phyloP scores from a whole-genome alignment of 371 early-diverging fungal genomes.

The Zopfochytrium polystomum region DNA sequence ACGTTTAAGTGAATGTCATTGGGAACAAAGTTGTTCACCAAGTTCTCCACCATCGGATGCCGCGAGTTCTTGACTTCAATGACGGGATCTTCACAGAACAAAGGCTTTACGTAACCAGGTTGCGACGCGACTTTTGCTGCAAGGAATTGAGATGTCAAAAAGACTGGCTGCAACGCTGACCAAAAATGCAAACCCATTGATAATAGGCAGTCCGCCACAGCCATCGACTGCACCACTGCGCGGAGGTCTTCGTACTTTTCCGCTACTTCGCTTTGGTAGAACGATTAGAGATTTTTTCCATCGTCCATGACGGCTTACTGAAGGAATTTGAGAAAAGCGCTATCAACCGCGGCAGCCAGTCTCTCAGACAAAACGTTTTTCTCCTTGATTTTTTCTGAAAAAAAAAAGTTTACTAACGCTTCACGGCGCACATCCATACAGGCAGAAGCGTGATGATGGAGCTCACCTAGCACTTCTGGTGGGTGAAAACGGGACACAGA shows the following conservation, averaged over 20 bases:
- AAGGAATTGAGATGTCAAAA: background rate
- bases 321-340: constrained; percentile 47
- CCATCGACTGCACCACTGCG: constrained; percentile 59
- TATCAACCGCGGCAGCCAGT: constrained; percentile 55
- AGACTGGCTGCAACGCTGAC: background rate
- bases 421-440: background rate
- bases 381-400: constrained; percentile 52
- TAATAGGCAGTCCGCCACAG: constrained; percentile 71
- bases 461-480: constrained; percentile 56
- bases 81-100: constrained; percentile 43
- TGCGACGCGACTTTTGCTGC: constrained; percentile 57
- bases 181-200: constrained; percentile 47
- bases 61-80: constrained; percentile 55
- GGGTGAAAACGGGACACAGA: constrained; percentile 81
- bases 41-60: constrained; percentile 61
- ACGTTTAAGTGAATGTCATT: constrained; percentile 64
- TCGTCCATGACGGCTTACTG: background rate
- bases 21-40: constrained; percentile 55
- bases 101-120: constrained; percentile 71
- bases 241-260: constrained; percentile 63
- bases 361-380: constrained; percentile 72
- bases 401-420: background rate
- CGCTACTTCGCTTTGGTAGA: constrained; percentile 50
- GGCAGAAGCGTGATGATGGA: too few species aligned
- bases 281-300: background rate